Base-by-base conservation (phyloP, 176 grass and related monocot species). In the Zea mays region DNA sequence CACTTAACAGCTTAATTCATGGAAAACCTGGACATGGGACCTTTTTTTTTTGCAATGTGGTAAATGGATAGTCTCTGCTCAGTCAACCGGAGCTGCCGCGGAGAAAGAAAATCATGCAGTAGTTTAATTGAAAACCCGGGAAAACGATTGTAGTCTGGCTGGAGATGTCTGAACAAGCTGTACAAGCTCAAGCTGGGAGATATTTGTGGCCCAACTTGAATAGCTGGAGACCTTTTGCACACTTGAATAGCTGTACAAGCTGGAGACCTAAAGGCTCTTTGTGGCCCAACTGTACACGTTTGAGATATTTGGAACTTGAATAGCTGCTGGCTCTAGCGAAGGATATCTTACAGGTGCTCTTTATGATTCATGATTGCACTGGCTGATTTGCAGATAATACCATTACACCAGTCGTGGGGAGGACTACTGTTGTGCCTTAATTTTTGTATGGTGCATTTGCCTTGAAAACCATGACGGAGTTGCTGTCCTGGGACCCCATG, bases 151-250 rank as follows among this genome's bases (percentile, higher is more conserved):
- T 59, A 76, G 43, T 65, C 5, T 7, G 65, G 57, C 17, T 70
- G n/a, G 16, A 62, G 65, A 40, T 56, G 35, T 63, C 55, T 46
- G 43, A 34, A 10, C 41, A 57, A 63, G 43, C 59, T 81, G 66
- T 72, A 84, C 69, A 75, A 80, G 54, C 67, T 71, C 69, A 75
- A 80, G 54, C 67, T 71, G 10, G 10, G 68, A 77, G 21, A 60
- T 47, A 39, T 52, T 49, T 66, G 60, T 27, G 27, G 27, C 27
- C 27, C 2, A 39, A 39, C 4, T 39, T 39, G 38, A 39, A 39
- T 39, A 39, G 38, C 38, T 39, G 27, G 27, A 27, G 27, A 27
- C 27, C 27, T 27, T 27, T 27, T 27, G 0, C 27, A 27, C 27
- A 27, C 27, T 27, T 27, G 27, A 27, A 27, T 27, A 63, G 43